phyloP scores from a whole-genome alignment of 2,329 filamentous ascomycete species.

The Epichloe baconii region DNA sequence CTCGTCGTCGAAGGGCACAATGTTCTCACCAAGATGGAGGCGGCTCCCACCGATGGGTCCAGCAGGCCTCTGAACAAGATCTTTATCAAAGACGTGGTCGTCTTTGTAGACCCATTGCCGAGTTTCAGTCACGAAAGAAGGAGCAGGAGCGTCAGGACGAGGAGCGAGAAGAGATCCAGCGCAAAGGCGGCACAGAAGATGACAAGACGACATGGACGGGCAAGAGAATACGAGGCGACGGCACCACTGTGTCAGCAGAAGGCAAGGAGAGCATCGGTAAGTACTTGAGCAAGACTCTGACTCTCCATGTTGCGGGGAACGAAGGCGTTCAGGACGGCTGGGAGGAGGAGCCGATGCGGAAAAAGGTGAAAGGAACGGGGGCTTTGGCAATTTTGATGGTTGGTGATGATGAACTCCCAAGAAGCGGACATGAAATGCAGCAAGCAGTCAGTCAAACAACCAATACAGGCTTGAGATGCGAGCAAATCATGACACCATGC shows the following conservation, averaged over 20 bases:
- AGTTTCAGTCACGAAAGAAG: conserved; percentile 67
- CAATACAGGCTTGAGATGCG: neutral
- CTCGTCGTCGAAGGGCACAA: conserved; percentile 66
- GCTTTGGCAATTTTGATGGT: conserved; percentile 88
- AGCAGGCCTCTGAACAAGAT: conserved; percentile 69
- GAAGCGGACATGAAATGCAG: neutral
- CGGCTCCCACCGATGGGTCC: conserved; percentile 58
- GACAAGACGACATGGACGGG: conserved; percentile 93
- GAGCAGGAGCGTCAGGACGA: conserved; percentile 46
- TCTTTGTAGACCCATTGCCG: conserved; percentile 89
- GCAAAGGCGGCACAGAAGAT: conserved; percentile 65
- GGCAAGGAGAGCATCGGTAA: conserved; percentile 51
- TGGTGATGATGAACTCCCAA: conserved; percentile 46
- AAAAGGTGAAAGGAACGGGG: conserved; percentile 62
- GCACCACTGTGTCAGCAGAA: conserved; percentile 35
- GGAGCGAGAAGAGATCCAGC: conserved; percentile 47
- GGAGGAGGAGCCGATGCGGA: conserved; percentile 61
- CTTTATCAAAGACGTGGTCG: conserved; percentile 65
- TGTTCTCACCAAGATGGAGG: conserved; percentile 64
- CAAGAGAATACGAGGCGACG: conserved; percentile 65
- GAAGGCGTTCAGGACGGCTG: conserved; percentile 35
- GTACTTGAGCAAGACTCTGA: conserved; percentile 56
- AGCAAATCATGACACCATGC: too few species aligned
- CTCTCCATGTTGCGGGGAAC: conserved; percentile 31
- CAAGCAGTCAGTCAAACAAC: neutral